phyloP scores from a whole-genome alignment of 345 rosid species.

The Rhodamnia rubescens region DNA sequence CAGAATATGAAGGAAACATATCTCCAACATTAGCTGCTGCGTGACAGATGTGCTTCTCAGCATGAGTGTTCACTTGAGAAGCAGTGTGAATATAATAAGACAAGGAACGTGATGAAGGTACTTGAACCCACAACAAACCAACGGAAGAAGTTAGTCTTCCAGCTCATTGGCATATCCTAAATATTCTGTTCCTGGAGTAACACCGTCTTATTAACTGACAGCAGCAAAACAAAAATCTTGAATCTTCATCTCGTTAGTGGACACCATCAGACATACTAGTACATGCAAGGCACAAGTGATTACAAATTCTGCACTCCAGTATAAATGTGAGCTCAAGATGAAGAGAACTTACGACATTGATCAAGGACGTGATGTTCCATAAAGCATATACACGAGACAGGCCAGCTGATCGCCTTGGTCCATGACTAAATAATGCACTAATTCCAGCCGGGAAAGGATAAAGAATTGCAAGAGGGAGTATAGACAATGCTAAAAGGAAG shows the following conservation, averaged over 20 bases:
- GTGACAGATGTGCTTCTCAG: background rate
- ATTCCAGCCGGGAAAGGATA: slow-evolving; percentile 91
- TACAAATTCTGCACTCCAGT: background rate
- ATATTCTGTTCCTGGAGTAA: background rate
- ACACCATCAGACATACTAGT: background rate
- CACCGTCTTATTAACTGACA: background rate
- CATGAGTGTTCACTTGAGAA: background rate
- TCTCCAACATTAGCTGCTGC: background rate
- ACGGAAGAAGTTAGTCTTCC: background rate
- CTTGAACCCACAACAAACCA: background rate
- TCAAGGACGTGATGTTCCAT: slow-evolving; percentile 76
- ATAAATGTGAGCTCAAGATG: background rate
- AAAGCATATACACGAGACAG: slow-evolving; percentile 76
- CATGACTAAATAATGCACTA: slow-evolving; percentile 84
- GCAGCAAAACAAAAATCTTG: background rate
- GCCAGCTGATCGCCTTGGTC: slow-evolving; percentile 80
- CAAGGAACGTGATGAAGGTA: background rate
- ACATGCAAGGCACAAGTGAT: background rate
- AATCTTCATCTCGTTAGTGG: background rate
- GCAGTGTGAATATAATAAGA: background rate
- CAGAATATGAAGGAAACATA: background rate
- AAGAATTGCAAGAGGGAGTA: slow-evolving; percentile 73
- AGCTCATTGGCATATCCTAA: background rate
- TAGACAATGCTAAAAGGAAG: slow-evolving; percentile 48
- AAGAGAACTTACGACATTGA: slow-evolving; percentile 62